Percentiles rank a stretch among this genome's conserved stretches.
Evolutionary conservation across 2,329 filamentous ascomycete genomes (phyloP).

Genomic region (Apiospora sp.): DNA sequence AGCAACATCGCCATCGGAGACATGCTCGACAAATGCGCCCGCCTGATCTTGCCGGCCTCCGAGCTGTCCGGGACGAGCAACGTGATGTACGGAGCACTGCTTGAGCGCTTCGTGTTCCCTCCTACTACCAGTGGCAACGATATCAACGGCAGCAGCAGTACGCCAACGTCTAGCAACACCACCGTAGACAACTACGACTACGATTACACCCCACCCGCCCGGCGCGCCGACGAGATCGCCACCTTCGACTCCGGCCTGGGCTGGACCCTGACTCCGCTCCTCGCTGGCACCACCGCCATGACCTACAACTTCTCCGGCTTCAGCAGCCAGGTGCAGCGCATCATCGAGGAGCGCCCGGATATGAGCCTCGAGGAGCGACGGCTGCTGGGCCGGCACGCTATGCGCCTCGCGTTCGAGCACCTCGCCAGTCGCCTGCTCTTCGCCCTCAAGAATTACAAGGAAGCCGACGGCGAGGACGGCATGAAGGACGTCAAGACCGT

Average conservation of each 20-base stretch:
- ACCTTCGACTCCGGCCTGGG: slow-evolving; percentile 48
- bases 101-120: slow-evolving; percentile 83
- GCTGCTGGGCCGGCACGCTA: slow-evolving; percentile 74
- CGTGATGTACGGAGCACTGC: slow-evolving; percentile 80
- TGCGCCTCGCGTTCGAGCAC: slow-evolving; percentile 89
- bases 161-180: not conserved
- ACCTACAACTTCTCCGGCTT: slow-evolving; percentile 80
- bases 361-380: slow-evolving; percentile 68
- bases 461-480: not conserved
- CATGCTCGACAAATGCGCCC: slow-evolving; percentile 85
- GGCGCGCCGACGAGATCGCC: slow-evolving; percentile 65
- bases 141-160: not conserved
- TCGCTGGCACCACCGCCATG: slow-evolving; percentile 64
- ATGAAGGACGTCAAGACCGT: slow-evolving; percentile 55
- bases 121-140: not conserved
- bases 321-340: slow-evolving; percentile 68
- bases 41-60: slow-evolving; percentile 73
- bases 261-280: slow-evolving; percentile 76
- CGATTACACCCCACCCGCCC: slow-evolving; percentile 64
- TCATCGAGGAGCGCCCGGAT: slow-evolving; percentile 50
- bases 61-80: slow-evolving; percentile 62
- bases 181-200: slow-evolving; percentile 46
- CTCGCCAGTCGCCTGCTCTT: slow-evolving; percentile 78
- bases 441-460: slow-evolving; percentile 58
- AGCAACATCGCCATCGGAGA: slow-evolving; percentile 90